These are phyloP conservation scores for Dendrobium huoshanense DNA, from an alignment of 106 monocot species.

Conservation along the genomic window DNA sequence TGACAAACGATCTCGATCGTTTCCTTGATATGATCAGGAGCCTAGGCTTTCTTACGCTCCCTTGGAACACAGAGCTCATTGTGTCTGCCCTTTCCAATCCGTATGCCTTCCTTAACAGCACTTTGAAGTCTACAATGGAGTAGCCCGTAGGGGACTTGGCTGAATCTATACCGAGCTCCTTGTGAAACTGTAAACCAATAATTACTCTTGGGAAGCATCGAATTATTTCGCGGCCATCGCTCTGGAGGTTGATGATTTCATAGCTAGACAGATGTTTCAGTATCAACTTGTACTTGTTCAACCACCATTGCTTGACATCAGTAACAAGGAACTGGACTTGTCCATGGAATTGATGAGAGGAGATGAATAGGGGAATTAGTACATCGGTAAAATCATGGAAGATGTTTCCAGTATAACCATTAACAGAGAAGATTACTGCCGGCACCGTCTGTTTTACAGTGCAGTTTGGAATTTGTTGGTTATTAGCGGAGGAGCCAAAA, in stretches of 20 bases:
- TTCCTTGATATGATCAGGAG: slow-evolving; percentile 61
- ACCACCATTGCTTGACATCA: slow-evolving; percentile 49
- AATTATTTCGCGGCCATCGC: slow-evolving; percentile 5
- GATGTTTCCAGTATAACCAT: slow-evolving; percentile 59
- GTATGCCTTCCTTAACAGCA: slow-evolving; percentile 29
- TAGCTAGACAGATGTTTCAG: slow-evolving; percentile 42
- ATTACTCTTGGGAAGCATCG: slow-evolving; percentile 44
- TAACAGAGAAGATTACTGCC: slow-evolving; percentile 47
- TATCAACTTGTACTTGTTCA: slow-evolving; percentile 30
- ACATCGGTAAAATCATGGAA: slow-evolving; percentile 81
- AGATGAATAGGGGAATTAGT: slow-evolving; percentile 48
- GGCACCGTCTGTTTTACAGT: slow-evolving; percentile 24
- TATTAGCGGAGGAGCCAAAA: no score
- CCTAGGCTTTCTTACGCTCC: slow-evolving; percentile 17
- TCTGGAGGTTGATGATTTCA: slow-evolving; percentile 32
- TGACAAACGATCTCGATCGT: slow-evolving; percentile 34
- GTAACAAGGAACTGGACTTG: slow-evolving; percentile 49
- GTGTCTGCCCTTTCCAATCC: slow-evolving; percentile 27
- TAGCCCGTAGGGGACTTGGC: slow-evolving; percentile 10
- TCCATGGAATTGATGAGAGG: slow-evolving; percentile 26
- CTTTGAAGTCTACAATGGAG: slow-evolving; percentile 46
- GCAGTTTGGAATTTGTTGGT: slow-evolving; percentile 18
- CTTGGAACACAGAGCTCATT: neutral
- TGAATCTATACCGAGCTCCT: slow-evolving; percentile 46
- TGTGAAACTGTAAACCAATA: slow-evolving; percentile 45